These are phyloP conservation scores for Eucalyptus rudis DNA, from an alignment of 345 rosid genomes.

Conservation along the genomic window DNA sequence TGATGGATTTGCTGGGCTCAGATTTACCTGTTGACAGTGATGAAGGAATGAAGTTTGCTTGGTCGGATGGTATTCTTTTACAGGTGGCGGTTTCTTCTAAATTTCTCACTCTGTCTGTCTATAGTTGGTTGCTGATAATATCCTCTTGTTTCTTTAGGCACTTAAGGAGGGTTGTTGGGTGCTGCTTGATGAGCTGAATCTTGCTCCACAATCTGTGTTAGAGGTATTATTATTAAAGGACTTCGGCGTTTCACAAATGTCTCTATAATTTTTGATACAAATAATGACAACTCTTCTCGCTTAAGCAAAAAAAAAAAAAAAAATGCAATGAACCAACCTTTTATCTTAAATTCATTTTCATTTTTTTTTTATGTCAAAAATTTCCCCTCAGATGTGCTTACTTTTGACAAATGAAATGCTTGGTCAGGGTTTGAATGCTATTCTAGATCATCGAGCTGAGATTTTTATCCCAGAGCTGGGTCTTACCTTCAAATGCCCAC, in stretches of 20 bases:
- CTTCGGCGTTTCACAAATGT: background rate
- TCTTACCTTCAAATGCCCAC: slow-evolving; percentile 64
- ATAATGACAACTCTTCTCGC: background rate
- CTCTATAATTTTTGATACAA: background rate
- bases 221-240: slow-evolving; percentile 31
- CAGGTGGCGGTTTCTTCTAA: slow-evolving; percentile 35
- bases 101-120: background rate
- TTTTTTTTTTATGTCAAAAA: background rate
- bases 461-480: slow-evolving; percentile 92
- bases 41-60: slow-evolving; percentile 84
- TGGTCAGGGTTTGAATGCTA: slow-evolving; percentile 83
- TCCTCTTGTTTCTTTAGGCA: slow-evolving; percentile 33
- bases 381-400: background rate
- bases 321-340: background rate
- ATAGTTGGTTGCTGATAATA: background rate
- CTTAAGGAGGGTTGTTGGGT: slow-evolving; percentile 96
- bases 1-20: slow-evolving; percentile 96
- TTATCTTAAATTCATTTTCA: background rate
- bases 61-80: slow-evolving; percentile 94
- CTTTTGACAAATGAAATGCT: background rate
- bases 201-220: slow-evolving; percentile 94
- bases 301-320: background rate
- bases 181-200: slow-evolving; percentile 94
- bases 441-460: slow-evolving; percentile 93
- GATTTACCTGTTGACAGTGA: slow-evolving; percentile 87